Evolutionary conservation across 2,329 filamentous ascomycete genomes (phyloP).

Genomic region (Trichophyton rubrum): DNA sequence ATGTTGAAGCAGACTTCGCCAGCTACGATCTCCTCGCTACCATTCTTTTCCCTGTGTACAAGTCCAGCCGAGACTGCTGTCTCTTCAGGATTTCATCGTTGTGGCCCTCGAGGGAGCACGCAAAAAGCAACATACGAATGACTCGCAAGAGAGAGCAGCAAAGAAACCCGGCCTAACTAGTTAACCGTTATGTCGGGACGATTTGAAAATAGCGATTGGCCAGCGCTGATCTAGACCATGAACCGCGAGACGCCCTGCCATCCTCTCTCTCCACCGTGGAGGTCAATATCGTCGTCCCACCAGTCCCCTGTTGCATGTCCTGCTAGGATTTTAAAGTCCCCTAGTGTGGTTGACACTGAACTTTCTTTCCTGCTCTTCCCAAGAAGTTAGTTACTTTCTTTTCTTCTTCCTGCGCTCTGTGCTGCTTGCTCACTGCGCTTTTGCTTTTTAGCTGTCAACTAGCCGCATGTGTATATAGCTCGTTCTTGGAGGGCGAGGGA

Average conservation of each 20-base stretch:
- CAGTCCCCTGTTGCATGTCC: background rate
- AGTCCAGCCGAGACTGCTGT: background rate
- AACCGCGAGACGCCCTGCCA: background rate
- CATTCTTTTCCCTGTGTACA: background rate
- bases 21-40: background rate
- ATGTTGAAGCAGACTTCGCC: background rate
- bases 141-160: background rate
- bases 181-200: background rate
- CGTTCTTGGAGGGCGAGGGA: too few species aligned
- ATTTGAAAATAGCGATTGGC: background rate
- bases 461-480: too few species aligned
- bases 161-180: background rate
- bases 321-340: background rate
- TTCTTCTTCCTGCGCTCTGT: background rate
- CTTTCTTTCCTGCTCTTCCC: background rate
- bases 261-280: background rate
- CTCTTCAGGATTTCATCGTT: background rate
- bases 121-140: background rate
- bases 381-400: background rate
- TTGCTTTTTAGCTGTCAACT: background rate
- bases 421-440: background rate
- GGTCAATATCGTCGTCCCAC: background rate
- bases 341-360: background rate
- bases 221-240: background rate
- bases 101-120: background rate